A percentile compares a stretch with the other conserved stretches of the same genome.
Conservation (phyloP, 176 grass and related monocot genomes). For the Sorghum bicolor region Sorghum_bicolor_NCBIv3 NC_012871.2:65302001-65302500, state of each 20-base stretch:
- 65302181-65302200: slow-evolving; percentile 19
- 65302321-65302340: background rate
- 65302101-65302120: background rate
- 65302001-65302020: too few species aligned
- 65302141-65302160: background rate
- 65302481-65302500: background rate
- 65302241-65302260: background rate
- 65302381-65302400: background rate
- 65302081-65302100: background rate
- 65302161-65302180: slow-evolving; percentile 16
- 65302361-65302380: background rate
- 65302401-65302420: background rate
- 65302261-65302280: background rate
- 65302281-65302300: background rate
- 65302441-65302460: background rate
- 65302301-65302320: background rate
- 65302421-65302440: background rate
- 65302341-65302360: background rate
- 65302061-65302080: background rate
- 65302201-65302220: background rate
- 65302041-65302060: background rate
- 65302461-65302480: background rate
- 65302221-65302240: slow-evolving; percentile 2
- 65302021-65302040: background rate
- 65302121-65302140: background rate